Evolutionary conservation across 2,329 filamentous ascomycete species (phyloP).

Genomic region (Ascochyta clinopodiicola): DNA sequence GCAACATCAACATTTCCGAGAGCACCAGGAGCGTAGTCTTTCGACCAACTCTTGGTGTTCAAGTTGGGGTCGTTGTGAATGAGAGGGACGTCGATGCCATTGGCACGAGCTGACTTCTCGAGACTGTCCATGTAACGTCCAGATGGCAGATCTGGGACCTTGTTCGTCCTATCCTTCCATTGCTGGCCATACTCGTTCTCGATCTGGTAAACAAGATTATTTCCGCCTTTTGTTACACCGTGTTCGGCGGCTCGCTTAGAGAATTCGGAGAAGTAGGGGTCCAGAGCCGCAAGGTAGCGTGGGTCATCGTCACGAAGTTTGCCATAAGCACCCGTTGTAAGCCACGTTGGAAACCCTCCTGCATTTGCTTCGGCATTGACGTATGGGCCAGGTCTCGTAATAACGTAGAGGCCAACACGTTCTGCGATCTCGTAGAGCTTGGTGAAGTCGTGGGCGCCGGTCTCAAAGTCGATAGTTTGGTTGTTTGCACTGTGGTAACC

Average conservation of each 20-base stretch:
- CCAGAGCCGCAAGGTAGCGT: conserved; percentile 61
- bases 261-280: conserved; percentile 60
- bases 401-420: conserved; percentile 62
- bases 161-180: conserved; percentile 46
- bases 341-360: conserved; percentile 68
- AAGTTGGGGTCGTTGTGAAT: conserved; percentile 67
- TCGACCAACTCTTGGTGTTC: conserved; percentile 64
- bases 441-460: conserved; percentile 61
- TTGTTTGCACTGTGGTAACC: conserved; percentile 57
- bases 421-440: conserved; percentile 61
- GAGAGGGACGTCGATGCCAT: conserved; percentile 65
- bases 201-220: conserved; percentile 63
- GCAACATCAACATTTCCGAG: conserved; percentile 62
- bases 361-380: conserved; percentile 69
- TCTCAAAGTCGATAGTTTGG: conserved; percentile 58
- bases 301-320: conserved; percentile 60
- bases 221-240: conserved; percentile 64
- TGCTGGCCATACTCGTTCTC: conserved; percentile 62
- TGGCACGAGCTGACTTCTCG: conserved; percentile 59
- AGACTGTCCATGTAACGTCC: conserved; percentile 65
- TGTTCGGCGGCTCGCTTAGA: conserved; percentile 60
- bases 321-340: conserved; percentile 67
- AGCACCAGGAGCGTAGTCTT: conserved; percentile 61
- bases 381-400: conserved; percentile 66
- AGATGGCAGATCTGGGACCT: conserved; percentile 57